Evolutionary conservation across 2,329 filamentous ascomycete species (phyloP).

Genomic region (Pestalotiopsis sp.): DNA sequence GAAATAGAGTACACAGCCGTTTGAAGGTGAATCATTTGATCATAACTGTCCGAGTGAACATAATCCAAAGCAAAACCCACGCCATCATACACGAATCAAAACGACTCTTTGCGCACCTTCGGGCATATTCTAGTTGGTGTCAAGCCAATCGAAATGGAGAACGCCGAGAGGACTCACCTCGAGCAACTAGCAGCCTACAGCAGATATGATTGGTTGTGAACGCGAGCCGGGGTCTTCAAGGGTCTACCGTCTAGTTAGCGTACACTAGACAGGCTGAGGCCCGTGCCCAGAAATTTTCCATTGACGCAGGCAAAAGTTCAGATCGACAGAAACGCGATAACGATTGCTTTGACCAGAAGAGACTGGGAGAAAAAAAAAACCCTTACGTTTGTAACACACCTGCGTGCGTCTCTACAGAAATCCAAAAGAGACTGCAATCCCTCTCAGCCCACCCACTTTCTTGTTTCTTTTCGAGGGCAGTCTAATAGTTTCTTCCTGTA

Average conservation of each 20-base stretch:
- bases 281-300: neutral
- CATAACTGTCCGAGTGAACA: no score
- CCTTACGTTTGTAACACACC: neutral
- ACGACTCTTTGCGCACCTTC: neutral
- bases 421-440: neutral
- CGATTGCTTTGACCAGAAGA: neutral
- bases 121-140: neutral
- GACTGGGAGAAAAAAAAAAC: neutral
- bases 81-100: no score
- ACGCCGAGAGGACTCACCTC: neutral
- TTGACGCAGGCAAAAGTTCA: neutral
- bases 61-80: no score
- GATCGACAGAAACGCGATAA: slow-evolving; percentile 4
- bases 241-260: neutral
- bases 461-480: neutral
- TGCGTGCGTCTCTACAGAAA: neutral
- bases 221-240: neutral
- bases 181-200: neutral
- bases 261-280: neutral
- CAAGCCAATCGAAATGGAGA: neutral
- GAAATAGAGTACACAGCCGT: no score
- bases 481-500: neutral
- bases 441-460: neutral
- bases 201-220: neutral
- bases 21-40: no score